These are phyloP conservation scores for Chlorencoelia australis DNA, from an alignment of 2,329 filamentous ascomycete genomes.

Conservation along the genomic window DNA sequence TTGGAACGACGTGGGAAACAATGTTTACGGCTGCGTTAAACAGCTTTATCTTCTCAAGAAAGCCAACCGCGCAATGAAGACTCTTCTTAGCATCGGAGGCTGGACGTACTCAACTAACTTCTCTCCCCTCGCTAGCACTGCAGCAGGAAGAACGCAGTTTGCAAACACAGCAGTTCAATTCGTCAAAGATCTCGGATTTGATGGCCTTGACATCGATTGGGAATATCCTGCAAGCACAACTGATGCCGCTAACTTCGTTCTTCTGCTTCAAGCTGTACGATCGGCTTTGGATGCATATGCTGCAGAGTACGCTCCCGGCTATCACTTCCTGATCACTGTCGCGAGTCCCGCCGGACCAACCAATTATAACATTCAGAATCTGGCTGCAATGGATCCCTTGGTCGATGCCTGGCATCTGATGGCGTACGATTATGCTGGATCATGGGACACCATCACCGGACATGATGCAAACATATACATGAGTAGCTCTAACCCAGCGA, in stretches of 20 bases:
- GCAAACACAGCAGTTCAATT: constrained; percentile 58
- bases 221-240: constrained; percentile 18
- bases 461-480: constrained; percentile 65
- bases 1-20: constrained; percentile 58
- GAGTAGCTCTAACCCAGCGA: constrained; percentile 39
- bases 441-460: constrained; percentile 52
- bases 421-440: constrained; percentile 63
- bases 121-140: constrained; percentile 53
- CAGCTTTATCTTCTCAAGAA: constrained; percentile 73
- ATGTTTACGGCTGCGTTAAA: constrained; percentile 73
- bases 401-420: constrained; percentile 54
- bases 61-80: constrained; percentile 65
- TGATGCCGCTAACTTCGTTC: constrained; percentile 25
- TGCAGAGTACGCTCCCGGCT: constrained; percentile 32
- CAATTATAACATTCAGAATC: constrained; percentile 38
- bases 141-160: constrained; percentile 52
- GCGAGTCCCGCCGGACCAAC: constrained; percentile 39
- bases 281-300: constrained; percentile 40
- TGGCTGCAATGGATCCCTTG: constrained; percentile 35
- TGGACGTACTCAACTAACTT: constrained; percentile 80
- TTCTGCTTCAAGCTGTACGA: constrained; percentile 24
- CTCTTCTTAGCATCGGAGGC: constrained; percentile 72
- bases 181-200: constrained; percentile 62
- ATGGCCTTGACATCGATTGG: constrained; percentile 35
- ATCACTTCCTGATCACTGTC: constrained; percentile 45